Percentiles rank a stretch among this genome's conserved stretches.
Evolutionary conservation across 2,329 filamentous ascomycete genomes (phyloP).

Genomic region (Fusarium piperis): DNA sequence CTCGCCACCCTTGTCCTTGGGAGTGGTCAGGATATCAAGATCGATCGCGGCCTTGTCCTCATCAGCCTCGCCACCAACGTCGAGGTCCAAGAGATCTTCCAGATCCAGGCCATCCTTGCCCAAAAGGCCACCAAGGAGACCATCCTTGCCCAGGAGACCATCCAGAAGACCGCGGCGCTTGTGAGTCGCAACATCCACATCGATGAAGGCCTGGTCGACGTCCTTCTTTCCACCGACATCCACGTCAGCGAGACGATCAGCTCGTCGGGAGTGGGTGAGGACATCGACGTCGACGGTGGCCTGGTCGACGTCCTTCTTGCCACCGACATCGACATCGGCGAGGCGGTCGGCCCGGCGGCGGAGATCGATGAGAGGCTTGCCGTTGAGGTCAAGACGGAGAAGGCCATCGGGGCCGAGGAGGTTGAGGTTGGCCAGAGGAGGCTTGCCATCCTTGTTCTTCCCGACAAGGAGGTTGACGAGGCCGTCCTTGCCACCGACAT

Average conservation of each 20-base stretch:
- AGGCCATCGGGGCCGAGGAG: conserved; percentile 12
- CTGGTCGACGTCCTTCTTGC: conserved; percentile 10
- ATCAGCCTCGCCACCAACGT: conserved; percentile 25
- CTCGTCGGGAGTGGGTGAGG: background rate
- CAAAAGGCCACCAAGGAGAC: background rate
- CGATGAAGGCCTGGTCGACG: conserved; percentile 14
- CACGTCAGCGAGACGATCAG: conserved; percentile 2
- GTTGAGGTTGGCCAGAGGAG: conserved; percentile 9
- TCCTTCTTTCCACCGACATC: conserved; percentile 14
- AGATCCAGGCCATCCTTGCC: background rate
- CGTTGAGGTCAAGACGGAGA: conserved; percentile 13
- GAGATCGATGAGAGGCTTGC: conserved; percentile 10
- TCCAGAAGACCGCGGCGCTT: background rate
- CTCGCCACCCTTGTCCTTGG: background rate
- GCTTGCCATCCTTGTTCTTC: conserved; percentile 9
- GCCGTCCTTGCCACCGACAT: conserved; percentile 6
- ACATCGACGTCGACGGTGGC: conserved; percentile 24
- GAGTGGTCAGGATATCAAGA: conserved; percentile 9
- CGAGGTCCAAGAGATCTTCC: conserved; percentile 4
- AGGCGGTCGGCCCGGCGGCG: conserved; percentile 3
- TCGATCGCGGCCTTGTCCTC: conserved; percentile 17
- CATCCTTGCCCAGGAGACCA: background rate
- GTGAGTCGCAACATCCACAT: conserved; percentile 23
- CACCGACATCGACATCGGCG: conserved; percentile 3
- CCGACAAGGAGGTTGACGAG: conserved; percentile 19